These are phyloP conservation scores for Pontederia paniculata DNA, from an alignment of 176 grass and related monocot genomes.

Conservation along the genomic window DNA sequence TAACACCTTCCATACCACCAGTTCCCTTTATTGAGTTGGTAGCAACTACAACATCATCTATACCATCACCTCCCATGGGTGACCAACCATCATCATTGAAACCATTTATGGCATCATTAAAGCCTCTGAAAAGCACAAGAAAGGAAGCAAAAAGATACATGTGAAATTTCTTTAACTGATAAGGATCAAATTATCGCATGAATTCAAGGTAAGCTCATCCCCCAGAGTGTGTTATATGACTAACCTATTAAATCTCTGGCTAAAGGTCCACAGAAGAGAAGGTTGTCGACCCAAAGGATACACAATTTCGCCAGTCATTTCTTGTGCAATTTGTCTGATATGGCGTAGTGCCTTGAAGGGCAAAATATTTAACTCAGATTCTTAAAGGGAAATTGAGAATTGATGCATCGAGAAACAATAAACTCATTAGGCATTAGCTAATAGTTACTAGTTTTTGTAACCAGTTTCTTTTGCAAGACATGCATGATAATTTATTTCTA, in stretches of 20 bases:
- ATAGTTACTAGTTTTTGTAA: background rate
- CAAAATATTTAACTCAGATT: background rate
- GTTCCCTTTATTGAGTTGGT: background rate
- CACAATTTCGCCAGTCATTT: constrained; percentile 52
- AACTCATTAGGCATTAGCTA: too few relatives aligned
- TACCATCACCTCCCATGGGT: background rate
- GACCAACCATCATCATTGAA: constrained; percentile 3
- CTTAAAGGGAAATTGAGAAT: background rate
- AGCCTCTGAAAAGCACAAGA: background rate
- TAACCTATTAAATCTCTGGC: background rate
- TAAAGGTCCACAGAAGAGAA: background rate
- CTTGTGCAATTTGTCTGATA: constrained; percentile 93
- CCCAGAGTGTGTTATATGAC: background rate
- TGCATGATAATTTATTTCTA: too few relatives aligned
- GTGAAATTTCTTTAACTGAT: background rate
- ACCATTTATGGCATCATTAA: background rate
- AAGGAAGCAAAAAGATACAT: too few relatives aligned
- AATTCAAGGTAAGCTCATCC: too few relatives aligned
- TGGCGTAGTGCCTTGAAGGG: constrained; percentile 48
- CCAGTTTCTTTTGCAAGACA: too few relatives aligned
- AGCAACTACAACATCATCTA: background rate
- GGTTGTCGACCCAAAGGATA: background rate
- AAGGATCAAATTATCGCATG: too few relatives aligned
- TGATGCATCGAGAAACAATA: background rate
- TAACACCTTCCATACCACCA: background rate